phyloP scores from a whole-genome alignment of 768 basidiomycete species.

The Termitomyces sp. region DNA sequence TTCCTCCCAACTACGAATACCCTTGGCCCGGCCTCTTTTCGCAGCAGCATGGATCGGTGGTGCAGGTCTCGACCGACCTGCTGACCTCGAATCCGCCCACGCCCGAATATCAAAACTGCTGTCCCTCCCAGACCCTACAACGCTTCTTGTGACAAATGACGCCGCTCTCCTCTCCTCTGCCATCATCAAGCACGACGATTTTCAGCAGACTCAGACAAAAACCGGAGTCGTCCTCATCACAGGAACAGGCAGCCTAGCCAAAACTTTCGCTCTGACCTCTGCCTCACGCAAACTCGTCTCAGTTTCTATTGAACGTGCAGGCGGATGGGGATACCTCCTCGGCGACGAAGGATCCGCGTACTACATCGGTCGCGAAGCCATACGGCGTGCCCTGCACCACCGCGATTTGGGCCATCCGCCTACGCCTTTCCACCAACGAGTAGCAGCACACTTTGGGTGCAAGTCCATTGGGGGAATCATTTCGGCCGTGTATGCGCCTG shows the following conservation, averaged over 20 bases:
- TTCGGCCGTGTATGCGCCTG: slow-evolving; percentile 19
- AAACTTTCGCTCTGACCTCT: slow-evolving; percentile 15
- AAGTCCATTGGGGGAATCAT: slow-evolving; percentile 16
- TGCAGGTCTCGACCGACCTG: slow-evolving; percentile 20
- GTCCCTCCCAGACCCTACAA: slow-evolving; percentile 11
- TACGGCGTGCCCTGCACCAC: slow-evolving; percentile 15
- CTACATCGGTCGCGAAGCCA: slow-evolving; percentile 20
- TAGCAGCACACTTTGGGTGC: slow-evolving; percentile 18
- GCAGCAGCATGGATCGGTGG: slow-evolving; percentile 23
- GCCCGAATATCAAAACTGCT: slow-evolving; percentile 12
- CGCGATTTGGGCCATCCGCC: slow-evolving; percentile 16
- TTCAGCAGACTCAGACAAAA: slow-evolving; percentile 6
- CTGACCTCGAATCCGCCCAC: slow-evolving; percentile 17
- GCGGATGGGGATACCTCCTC: slow-evolving; percentile 24
- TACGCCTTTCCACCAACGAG: slow-evolving; percentile 14
- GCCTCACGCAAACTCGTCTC: slow-evolving; percentile 10
- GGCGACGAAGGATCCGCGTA: slow-evolving; percentile 25
- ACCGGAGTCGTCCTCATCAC: slow-evolving; percentile 20
- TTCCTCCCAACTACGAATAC: not conserved
- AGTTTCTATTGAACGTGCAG: slow-evolving; percentile 14
- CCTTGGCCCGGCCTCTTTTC: slow-evolving; percentile 9
- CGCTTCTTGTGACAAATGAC: slow-evolving; percentile 21
- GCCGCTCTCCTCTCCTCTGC: slow-evolving; percentile 24
- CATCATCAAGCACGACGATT: slow-evolving; percentile 7
- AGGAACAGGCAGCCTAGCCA: slow-evolving; percentile 22